Percentiles rank a stretch among this genome's conserved stretches.
Conservation (phyloP, 1,139 yeast species). For the Kodamaea ohmeri region DNA sequence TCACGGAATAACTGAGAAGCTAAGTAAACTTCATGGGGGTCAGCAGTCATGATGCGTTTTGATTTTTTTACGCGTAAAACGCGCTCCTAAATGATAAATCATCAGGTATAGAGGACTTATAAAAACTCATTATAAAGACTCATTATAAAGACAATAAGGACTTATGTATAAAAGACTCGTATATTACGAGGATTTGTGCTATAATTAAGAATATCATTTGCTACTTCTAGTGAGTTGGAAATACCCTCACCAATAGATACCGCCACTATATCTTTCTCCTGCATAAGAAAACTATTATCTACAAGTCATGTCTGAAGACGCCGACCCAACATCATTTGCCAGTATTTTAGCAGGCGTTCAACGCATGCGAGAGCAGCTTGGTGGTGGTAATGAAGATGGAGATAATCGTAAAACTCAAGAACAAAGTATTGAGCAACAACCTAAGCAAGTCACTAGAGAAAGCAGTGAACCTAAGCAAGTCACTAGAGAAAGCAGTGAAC, state of each 20-base stretch:
- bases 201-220: too few relatives aligned
- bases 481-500: not conserved
- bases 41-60: constrained; percentile 8
- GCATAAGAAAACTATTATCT: not conserved
- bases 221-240: too few relatives aligned
- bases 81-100: not conserved
- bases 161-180: too few relatives aligned
- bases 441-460: not conserved
- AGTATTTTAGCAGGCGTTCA: constrained; percentile 63
- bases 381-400: constrained; percentile 11
- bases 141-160: too few relatives aligned
- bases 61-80: constrained; percentile 1
- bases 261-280: too few relatives aligned
- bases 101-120: too few relatives aligned
- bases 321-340: constrained; percentile 58
- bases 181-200: too few relatives aligned
- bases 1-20: constrained; percentile 27
- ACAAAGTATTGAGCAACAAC: not conserved
- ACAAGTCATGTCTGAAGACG: constrained; percentile 8
- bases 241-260: not conserved
- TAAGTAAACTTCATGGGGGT: constrained; percentile 19
- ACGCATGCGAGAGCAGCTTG: constrained; percentile 42
- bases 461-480: too few relatives aligned
- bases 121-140: too few relatives aligned
- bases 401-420: not conserved